Conservation (phyloP, 306 rosid species). For the Cucurbita argyrosperma region DNA sequence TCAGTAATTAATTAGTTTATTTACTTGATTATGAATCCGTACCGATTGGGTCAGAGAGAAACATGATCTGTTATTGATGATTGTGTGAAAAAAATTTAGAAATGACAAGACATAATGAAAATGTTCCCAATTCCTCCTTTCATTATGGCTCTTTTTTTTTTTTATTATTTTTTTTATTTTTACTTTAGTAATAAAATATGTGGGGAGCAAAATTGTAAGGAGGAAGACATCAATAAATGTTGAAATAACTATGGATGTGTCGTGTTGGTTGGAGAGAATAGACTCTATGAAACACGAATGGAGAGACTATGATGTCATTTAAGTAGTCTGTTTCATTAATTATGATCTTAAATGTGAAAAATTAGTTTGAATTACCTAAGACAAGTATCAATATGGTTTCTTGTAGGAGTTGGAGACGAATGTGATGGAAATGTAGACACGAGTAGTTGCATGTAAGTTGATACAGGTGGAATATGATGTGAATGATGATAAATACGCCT, state of each 20-base stretch:
- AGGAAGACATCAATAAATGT: background rate
- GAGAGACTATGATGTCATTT: no score
- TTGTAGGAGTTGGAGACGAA: background rate
- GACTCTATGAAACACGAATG: no score
- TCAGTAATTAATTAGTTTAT: background rate
- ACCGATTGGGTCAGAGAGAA: no score
- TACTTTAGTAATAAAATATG: background rate
- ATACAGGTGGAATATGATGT: background rate
- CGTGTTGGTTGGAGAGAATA: no score
- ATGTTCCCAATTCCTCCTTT: background rate
- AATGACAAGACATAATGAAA: background rate
- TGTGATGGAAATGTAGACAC: background rate
- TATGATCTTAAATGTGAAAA: background rate
- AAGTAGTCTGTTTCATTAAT: no score
- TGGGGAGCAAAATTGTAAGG: background rate
- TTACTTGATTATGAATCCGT: no score
- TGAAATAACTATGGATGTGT: background rate
- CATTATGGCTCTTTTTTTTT: background rate
- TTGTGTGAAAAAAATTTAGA: background rate
- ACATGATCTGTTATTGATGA: no score
- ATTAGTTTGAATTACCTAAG: background rate
- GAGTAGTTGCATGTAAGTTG: no score
- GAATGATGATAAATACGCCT: background rate
- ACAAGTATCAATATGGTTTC: background rate
- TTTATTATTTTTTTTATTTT: background rate